Conservation (phyloP, 179 eudicot genomes). For the Beta macrorhiza region DNA sequence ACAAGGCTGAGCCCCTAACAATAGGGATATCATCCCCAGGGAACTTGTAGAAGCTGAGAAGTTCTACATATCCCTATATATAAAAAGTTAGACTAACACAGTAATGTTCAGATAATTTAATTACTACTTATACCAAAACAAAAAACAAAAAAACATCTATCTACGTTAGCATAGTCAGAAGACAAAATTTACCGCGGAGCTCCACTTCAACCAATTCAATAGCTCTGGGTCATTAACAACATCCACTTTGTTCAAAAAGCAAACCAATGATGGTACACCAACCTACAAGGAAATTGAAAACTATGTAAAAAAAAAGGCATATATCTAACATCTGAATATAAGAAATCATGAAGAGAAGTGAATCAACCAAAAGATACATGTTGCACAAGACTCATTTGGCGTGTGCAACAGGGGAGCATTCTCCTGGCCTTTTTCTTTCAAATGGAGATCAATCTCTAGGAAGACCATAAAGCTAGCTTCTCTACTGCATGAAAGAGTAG, state of each 20-base stretch:
- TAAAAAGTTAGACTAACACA: slow-evolving; percentile 17
- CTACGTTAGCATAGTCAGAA: not conserved
- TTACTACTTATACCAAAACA: not conserved
- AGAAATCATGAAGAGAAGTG: not conserved
- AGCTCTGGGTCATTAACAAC: no score
- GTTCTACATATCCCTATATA: slow-evolving; percentile 40
- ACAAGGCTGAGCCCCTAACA: slow-evolving; percentile 55
- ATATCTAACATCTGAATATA: not conserved
- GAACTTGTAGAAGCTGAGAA: slow-evolving; percentile 85
- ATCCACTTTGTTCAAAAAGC: no score
- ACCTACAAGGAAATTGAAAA: no score
- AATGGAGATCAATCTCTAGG: not conserved
- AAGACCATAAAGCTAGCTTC: not conserved
- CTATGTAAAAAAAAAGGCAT: no score
- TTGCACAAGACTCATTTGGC: not conserved
- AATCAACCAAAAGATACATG: not conserved
- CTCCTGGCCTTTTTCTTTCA: not conserved
- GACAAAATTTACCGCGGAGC: slow-evolving; percentile 59
- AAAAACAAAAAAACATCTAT: not conserved
- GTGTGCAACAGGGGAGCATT: not conserved
- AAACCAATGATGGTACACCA: no score
- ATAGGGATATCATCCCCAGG: slow-evolving; percentile 75
- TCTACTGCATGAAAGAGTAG: not conserved
- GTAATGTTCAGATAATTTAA: not conserved
- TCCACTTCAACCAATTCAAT: slow-evolving; percentile 24